These are phyloP conservation scores for Vitis labrusca DNA, from an alignment of 164 flowering plant species.

Conservation along the genomic window DNA sequence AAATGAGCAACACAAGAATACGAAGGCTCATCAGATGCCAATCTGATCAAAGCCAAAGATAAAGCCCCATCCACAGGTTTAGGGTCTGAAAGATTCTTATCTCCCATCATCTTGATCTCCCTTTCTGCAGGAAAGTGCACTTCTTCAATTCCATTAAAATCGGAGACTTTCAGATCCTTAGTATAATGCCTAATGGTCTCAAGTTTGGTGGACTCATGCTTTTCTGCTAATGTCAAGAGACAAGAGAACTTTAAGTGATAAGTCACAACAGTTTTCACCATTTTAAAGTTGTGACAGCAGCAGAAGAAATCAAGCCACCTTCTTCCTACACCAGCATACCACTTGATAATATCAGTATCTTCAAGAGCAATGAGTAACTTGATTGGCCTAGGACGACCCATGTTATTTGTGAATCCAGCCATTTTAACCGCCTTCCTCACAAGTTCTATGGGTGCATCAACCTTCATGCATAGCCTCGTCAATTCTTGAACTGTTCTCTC, in stretches of 20 bases:
- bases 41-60: slow-evolving; percentile 58
- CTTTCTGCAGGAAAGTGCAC: slow-evolving; percentile 74
- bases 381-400: slow-evolving; percentile 96
- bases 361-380: slow-evolving; percentile 68
- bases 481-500: slow-evolving; percentile 70
- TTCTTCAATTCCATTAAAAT: slow-evolving; percentile 53
- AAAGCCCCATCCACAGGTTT: slow-evolving; percentile 86
- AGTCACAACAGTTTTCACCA: slow-evolving; percentile 73
- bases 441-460: slow-evolving; percentile 72
- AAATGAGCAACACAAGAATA: slow-evolving; percentile 72
- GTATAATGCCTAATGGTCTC: slow-evolving; percentile 80
- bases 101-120: slow-evolving; percentile 89
- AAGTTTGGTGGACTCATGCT: slow-evolving; percentile 77
- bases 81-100: slow-evolving; percentile 70
- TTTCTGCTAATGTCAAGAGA: slow-evolving; percentile 85
- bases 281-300: slow-evolving; percentile 83
- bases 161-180: slow-evolving; percentile 71
- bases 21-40: slow-evolving; percentile 67
- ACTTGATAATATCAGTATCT: slow-evolving; percentile 85
- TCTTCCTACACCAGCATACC: slow-evolving; percentile 90
- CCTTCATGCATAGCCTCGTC: slow-evolving; percentile 74
- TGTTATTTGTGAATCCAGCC: slow-evolving; percentile 84
- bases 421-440: slow-evolving; percentile 68
- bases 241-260: slow-evolving; percentile 93
- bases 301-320: slow-evolving; percentile 91